Evolutionary conservation across 164 flowering plant species (phyloP).

Genomic region (Chimonanthus praecox): DNA sequence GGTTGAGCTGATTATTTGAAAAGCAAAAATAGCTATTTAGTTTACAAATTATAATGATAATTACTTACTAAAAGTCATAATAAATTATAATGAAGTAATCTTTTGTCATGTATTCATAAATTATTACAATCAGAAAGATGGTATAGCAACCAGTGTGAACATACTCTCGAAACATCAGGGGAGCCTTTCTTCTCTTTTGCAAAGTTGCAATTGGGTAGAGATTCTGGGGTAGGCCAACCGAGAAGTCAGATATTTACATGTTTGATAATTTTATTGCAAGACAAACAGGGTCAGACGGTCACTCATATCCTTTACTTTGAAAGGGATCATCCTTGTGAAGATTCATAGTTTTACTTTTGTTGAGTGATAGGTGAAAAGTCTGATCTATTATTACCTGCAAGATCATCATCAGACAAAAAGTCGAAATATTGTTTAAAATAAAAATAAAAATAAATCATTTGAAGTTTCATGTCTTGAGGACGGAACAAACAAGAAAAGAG

Average conservation of each 20-base stretch:
- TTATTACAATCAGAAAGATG: not conserved
- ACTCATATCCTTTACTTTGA: not conserved
- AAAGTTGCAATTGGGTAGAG: not conserved
- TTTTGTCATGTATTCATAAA: not conserved
- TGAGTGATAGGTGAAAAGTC: not conserved
- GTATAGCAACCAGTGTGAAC: not conserved
- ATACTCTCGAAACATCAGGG: not conserved
- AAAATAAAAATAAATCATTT: too few species aligned
- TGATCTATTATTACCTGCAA: not conserved
- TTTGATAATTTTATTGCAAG: not conserved
- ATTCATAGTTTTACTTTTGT: not conserved
- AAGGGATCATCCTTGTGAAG: not conserved
- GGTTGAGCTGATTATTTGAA: conserved; percentile 6
- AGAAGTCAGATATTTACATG: not conserved
- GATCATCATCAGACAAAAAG: not conserved
- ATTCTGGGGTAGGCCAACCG: not conserved
- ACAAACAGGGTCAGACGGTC: not conserved
- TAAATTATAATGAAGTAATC: not conserved
- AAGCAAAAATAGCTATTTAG: not conserved
- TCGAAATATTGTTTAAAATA: not conserved
- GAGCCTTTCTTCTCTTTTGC: not conserved
- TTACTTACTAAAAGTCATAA: not conserved
- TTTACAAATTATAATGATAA: too few species aligned
- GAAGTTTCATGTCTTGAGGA: not conserved
- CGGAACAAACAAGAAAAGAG: not conserved